Base-by-base conservation (phyloP, 73 alveolate genomes). In the Paramecium octaurelia region DNA sequence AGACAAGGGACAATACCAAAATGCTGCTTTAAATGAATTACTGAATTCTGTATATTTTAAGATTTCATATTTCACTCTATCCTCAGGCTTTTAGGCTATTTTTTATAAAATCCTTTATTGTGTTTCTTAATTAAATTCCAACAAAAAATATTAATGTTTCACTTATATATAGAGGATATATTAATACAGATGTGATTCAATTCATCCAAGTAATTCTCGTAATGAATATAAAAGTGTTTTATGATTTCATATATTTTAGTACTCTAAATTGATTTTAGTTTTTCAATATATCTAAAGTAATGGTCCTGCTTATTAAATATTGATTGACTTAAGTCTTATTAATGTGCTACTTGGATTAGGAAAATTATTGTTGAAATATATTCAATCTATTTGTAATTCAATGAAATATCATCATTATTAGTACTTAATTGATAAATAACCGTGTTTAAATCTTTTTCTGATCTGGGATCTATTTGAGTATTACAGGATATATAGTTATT, bases 1-100 rank as follows among this genome's bases (percentile, higher is more conserved):
- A 14, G 64, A 31, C 44, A 80, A 44, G 8, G 91, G 91, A 23
- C 57, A 31, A 48, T 43, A 80, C 91, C 91, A 80, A 80, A 42
- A 80, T 14, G 58, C 87, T 16, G 75, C 14, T 80, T 23, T 34
- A 23, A 42, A 44, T 23, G 23, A 31, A 10, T 44, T 43, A 2
- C 12, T 14, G 24, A 18, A 43, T 80, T 40, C 76, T 24, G 48
- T 8, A 40, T 34, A 44, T 80, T 48, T 80, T 7, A 27, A 44
- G n/a, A 80, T 44, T 80, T 80, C 91, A 80, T 80, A 80, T 46
- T 48, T 80, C 1, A 24, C 24, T 80, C 73, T 42, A 23, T 80
- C 91, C 7, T 80, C 91, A 24, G 46, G 57, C 57, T 80, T 80
- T 80, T 80, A 46, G 20, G 91, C 70, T 0, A 80, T 20, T 48